phyloP scores from a whole-genome alignment of 1,284 basidiomycete genomes.

The Rugosomyces carneus region DNA sequence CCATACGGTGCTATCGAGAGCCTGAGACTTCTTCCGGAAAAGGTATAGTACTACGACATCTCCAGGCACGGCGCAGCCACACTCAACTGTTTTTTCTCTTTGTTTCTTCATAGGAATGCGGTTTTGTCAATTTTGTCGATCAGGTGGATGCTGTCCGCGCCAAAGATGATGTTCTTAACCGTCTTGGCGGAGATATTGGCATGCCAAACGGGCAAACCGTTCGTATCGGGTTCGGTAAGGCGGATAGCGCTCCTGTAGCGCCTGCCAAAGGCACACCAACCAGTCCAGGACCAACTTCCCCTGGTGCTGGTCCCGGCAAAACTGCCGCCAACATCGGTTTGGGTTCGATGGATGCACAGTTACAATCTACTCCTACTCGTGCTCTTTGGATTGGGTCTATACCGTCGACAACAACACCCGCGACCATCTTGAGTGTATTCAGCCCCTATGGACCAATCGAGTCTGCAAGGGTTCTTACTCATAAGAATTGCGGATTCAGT shows the following conservation, averaged over 20 bases:
- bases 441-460: slow-evolving; percentile 97
- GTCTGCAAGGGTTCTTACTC: slow-evolving; percentile 89
- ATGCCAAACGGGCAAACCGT: slow-evolving; percentile 92
- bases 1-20: slow-evolving; percentile 97
- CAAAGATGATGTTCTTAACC: slow-evolving; percentile 93
- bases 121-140: slow-evolving; percentile 98
- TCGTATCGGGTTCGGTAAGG: slow-evolving; percentile 96
- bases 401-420: slow-evolving; percentile 88
- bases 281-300: slow-evolving; percentile 58
- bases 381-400: slow-evolving; percentile 97
- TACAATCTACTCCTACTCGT: slow-evolving; percentile 83
- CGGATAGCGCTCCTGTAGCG: slow-evolving; percentile 86
- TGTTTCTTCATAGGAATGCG: slow-evolving; percentile 83
- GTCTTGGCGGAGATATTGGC: slow-evolving; percentile 89
- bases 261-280: slow-evolving; percentile 71
- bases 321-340: slow-evolving; percentile 43
- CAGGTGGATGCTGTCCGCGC: slow-evolving; percentile 91
- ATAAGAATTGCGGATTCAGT: slow-evolving; percentile 97
- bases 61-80: not conserved
- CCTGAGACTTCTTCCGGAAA: slow-evolving; percentile 89
- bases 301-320: slow-evolving; percentile 48
- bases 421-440: slow-evolving; percentile 88
- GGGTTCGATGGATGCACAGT: slow-evolving; percentile 69
- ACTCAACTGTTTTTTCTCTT: not conserved
- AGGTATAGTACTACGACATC: slow-evolving; percentile 48